Evolutionary conservation across 352 stramenopile genomes (phyloP).

Genomic region (Globisporangium nunn): DNA sequence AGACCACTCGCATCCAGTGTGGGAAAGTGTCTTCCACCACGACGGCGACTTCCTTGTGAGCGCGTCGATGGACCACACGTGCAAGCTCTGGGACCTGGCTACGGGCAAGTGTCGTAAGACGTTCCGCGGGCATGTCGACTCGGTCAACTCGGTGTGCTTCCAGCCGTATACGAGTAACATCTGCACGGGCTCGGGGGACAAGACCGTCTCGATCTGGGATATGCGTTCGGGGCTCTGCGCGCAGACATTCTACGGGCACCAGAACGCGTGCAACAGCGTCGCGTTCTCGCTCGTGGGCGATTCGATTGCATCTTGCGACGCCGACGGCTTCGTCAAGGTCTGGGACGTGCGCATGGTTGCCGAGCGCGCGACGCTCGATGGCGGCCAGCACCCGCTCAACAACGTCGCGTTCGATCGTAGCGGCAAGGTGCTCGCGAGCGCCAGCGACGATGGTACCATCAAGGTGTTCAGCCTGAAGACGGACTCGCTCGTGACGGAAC

Average conservation of each 20-base stretch:
- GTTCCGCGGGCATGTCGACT: conserved; percentile 92
- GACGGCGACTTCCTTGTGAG: conserved; percentile 90
- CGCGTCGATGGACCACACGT: conserved; percentile 93
- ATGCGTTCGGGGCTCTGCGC: conserved; percentile 88
- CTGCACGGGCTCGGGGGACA: conserved; percentile 91
- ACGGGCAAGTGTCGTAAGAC: conserved; percentile 89
- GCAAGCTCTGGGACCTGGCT: conserved; percentile 89
- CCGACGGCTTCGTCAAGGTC: conserved; percentile 91
- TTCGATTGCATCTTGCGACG: conserved; percentile 88
- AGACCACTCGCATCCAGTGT: conserved; percentile 92
- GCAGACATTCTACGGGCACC: conserved; percentile 94
- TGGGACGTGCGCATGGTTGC: conserved; percentile 95
- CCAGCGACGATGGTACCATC: conserved; percentile 87
- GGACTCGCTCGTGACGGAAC: conserved; percentile 55
- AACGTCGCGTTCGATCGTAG: conserved; percentile 88
- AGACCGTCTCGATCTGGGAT: conserved; percentile 94
- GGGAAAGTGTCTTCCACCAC: conserved; percentile 91
- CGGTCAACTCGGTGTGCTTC: conserved; percentile 91
- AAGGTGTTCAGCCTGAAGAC: conserved; percentile 86
- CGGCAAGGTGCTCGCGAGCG: conserved; percentile 73
- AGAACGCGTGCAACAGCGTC: conserved; percentile 91
- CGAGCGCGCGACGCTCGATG: conserved; percentile 82
- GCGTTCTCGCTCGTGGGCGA: conserved; percentile 84
- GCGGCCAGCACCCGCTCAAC: conserved; percentile 87
- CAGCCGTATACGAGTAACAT: conserved; percentile 92